These are phyloP conservation scores for Tolypocladium inflatum DNA, from an alignment of 2,329 filamentous ascomycete species.

Conservation along the genomic window DNA sequence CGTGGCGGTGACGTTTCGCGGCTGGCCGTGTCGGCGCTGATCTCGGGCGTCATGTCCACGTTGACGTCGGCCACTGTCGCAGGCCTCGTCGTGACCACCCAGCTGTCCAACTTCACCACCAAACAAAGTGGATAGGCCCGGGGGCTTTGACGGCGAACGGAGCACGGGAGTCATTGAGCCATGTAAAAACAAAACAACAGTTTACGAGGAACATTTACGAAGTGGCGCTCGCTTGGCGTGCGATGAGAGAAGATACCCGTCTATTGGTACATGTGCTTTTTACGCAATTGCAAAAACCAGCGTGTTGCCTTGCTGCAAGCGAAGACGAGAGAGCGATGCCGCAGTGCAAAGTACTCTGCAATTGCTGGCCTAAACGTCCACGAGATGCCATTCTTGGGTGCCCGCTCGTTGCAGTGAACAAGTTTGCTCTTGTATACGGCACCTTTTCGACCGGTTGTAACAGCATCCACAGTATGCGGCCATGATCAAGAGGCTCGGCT, in stretches of 20 bases:
- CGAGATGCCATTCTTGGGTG: background rate
- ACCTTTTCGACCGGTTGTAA: background rate
- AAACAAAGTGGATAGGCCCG: background rate
- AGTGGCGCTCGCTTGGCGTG: background rate
- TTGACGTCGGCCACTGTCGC: constrained; percentile 71
- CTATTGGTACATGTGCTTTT: background rate
- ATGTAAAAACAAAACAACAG: background rate
- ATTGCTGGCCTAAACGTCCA: background rate
- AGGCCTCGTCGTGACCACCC: constrained; percentile 59
- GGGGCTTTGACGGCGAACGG: background rate
- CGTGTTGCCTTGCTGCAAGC: background rate
- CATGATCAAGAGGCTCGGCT: too few relatives aligned
- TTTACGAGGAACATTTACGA: background rate
- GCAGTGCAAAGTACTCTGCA: background rate
- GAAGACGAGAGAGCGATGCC: background rate
- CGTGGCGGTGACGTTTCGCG: constrained; percentile 66
- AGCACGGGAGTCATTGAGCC: background rate
- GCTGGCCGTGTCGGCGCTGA: constrained; percentile 66
- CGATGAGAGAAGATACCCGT: background rate
- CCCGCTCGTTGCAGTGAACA: background rate
- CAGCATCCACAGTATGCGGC: background rate
- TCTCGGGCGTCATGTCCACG: constrained; percentile 71
- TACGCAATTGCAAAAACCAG: background rate
- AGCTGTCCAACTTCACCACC: constrained; percentile 13
- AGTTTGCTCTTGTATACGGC: background rate